Evolutionary conservation across 2,329 filamentous ascomycete genomes (phyloP), one percentile per base, ranked within the genome.

Genomic region (Penicillium sp.): DNA sequence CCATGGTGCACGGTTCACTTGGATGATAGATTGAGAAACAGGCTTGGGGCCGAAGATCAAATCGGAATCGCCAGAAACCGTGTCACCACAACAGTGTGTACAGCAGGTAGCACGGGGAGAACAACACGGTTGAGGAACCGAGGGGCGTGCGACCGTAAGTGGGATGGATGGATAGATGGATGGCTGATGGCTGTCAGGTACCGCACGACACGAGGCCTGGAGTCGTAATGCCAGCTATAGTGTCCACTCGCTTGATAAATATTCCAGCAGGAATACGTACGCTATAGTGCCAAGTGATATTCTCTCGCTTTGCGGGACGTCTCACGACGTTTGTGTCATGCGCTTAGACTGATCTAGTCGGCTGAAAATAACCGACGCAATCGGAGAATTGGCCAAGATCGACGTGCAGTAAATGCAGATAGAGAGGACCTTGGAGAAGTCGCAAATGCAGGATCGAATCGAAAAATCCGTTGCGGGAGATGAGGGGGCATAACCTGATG

Each of bases 1-100:
- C 61, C 71, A 73, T 74, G 51, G 53, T 66, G 61, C 16, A 59
- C 51, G 47, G 47, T 47, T 50, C 51, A 51, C 50, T 44, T 53
- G 32, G 54, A 41, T 46, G 47, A 42, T 35, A 40, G 36, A 47
- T 5, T 10, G 11, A 18, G 35, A 39, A 39, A 46, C 16, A 23
- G 53, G 34, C 7, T 39, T 38, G 27, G 23, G 3, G 47, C 18
- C 39, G 23, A 7, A n/a, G 38, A 51, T 40, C 11, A 32, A 54
- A 50, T n/a, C 39, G 44, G 44, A 36, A 19, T 43, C 16, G 18
- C 41, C 19, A 50, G 45, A 35, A 43, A 51, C 40, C 42, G 32
- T 39, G 38, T 55, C 34, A 26, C 35, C 42, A 42, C 48, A 39
- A 27, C 16, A 49, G 27, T 38, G 52, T 46, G 27, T 49, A 52